Conservation (phyloP, 768 basidiomycete species). For the Amyloporia xantha region DNA sequence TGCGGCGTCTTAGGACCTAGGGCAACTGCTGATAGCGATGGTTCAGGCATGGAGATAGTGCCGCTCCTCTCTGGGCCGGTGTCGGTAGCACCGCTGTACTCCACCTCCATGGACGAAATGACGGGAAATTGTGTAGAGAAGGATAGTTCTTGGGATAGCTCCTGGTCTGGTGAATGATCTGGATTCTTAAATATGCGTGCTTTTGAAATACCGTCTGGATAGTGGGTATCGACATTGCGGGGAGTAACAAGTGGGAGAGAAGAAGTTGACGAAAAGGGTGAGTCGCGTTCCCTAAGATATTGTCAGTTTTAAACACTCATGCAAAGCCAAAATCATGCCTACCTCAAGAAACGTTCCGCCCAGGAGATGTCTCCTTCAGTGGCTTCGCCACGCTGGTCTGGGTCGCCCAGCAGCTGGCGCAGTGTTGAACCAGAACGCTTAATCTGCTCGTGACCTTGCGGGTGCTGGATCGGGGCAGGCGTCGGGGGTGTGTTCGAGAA, state of each 20-base stretch:
- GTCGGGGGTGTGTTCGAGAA: conserved; percentile 58
- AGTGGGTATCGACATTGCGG: conserved; percentile 25
- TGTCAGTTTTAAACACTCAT: conserved; percentile 32
- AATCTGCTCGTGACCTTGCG: conserved; percentile 42
- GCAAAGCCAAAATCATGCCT: conserved; percentile 15
- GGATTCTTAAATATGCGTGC: neutral
- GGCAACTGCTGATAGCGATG: neutral
- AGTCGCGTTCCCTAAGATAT: conserved; percentile 26
- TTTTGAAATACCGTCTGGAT: neutral
- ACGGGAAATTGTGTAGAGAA: conserved; percentile 32
- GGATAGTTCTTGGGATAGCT: conserved; percentile 20
- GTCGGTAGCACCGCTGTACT: conserved; percentile 50
- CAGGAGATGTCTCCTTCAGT: conserved; percentile 75
- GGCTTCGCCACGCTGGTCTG: conserved; percentile 32
- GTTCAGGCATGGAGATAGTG: conserved; percentile 7
- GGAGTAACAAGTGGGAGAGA: conserved; percentile 48
- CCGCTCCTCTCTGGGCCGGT: conserved; percentile 23
- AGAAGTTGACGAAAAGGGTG: conserved; percentile 34
- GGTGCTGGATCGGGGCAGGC: conserved; percentile 15
- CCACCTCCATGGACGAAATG: conserved; percentile 74
- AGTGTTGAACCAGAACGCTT: conserved; percentile 65
- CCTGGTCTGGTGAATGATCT: neutral
- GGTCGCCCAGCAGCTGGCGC: conserved; percentile 61
- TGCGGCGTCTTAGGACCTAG: conserved; percentile 46
- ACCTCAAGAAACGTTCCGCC: conserved; percentile 75